Evolutionary conservation across 495 filamentous ascomycete species (phyloP).

Genomic region (Penicillium turbatum): DNA sequence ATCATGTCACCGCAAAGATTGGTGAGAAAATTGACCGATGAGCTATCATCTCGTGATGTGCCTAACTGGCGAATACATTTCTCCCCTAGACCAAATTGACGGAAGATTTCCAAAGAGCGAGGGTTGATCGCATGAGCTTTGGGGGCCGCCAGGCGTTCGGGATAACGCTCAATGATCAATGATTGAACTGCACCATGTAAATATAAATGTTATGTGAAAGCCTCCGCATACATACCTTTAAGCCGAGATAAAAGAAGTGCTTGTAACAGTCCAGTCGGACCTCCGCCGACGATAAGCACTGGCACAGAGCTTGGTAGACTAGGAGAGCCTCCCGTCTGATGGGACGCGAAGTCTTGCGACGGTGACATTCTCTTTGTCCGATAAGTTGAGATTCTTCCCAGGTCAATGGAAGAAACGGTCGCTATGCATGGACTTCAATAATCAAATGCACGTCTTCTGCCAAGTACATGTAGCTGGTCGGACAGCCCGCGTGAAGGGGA

Average conservation of each 20-base stretch:
- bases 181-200: conserved; percentile 16
- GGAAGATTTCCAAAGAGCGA: conserved; percentile 27
- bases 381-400: too few species aligned
- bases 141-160: conserved; percentile 23
- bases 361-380: neutral
- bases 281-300: conserved; percentile 36
- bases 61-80: conserved; percentile 25
- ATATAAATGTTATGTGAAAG: neutral
- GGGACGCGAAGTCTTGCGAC: neutral
- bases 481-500: neutral
- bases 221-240: conserved; percentile 5
- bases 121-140: conserved; percentile 31
- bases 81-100: conserved; percentile 26
- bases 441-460: neutral
- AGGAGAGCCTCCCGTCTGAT: neutral
- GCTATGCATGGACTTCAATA: neutral
- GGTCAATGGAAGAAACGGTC: neutral
- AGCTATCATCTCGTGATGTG: conserved; percentile 19
- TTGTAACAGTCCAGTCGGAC: conserved; percentile 28
- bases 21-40: conserved; percentile 31
- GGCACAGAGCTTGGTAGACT: conserved; percentile 13
- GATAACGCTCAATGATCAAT: conserved; percentile 26
- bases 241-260: conserved; percentile 26
- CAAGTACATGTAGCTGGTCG: neutral
- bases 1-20: conserved; percentile 24